phyloP scores from a whole-genome alignment of 2,329 filamentous ascomycete species.

The Sphaerostilbella broomeana region DNA sequence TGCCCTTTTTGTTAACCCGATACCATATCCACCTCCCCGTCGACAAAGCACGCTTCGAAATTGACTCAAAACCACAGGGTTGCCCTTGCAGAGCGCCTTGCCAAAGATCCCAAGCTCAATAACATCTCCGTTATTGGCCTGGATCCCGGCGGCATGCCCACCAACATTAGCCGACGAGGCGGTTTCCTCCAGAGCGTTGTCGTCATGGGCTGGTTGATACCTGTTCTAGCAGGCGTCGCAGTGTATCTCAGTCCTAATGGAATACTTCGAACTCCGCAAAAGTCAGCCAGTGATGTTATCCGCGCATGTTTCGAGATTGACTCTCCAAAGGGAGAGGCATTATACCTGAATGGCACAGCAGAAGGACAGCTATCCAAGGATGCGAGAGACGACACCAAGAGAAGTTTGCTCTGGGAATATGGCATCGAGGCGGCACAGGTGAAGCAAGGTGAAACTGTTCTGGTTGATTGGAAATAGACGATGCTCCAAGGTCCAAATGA shows the following conservation, averaged over 20 bases:
- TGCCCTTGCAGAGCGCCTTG: constrained; percentile 29
- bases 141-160: constrained; percentile 33
- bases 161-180: constrained; percentile 24
- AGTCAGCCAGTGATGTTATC: constrained; percentile 29
- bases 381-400: constrained; percentile 24
- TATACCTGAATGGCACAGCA: constrained; percentile 31
- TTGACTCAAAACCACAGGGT: too few species aligned
- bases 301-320: constrained; percentile 26
- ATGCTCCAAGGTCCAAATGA: too few species aligned
- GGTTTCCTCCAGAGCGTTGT: constrained; percentile 19
- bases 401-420: constrained; percentile 27
- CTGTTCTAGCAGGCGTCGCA: constrained; percentile 19
- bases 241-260: constrained; percentile 26
- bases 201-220: constrained; percentile 21
- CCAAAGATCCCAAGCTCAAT: constrained; percentile 26
- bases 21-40: too few species aligned
- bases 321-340: constrained; percentile 20
- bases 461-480: constrained; percentile 25
- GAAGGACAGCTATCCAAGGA: constrained; percentile 23
- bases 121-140: constrained; percentile 31
- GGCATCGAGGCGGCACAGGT: constrained; percentile 21
- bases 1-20: too few species aligned
- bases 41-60: too few species aligned
- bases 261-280: constrained; percentile 22
- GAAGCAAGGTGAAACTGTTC: constrained; percentile 20